Evolutionary conservation across 192 early-diverging fungal species (phyloP), one percentile per base, ranked within the genome.

Genomic region (Ambispora gerdemannii): DNA sequence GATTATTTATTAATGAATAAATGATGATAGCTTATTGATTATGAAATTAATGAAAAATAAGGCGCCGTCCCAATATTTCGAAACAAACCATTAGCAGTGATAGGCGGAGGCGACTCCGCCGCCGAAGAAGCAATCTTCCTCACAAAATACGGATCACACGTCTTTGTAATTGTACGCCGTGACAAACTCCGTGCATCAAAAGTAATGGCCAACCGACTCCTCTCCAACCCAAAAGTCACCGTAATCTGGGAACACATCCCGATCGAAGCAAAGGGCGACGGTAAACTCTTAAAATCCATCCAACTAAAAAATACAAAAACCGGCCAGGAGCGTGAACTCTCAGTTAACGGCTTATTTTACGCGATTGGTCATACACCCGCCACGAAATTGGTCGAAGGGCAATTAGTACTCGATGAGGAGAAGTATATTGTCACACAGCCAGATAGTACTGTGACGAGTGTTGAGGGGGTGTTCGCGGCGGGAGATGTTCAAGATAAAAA

Each of bases 401-500:
- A 94, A 77, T 74, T 99, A 53, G 79, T 89, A 30, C 75, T 93
- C 70, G 92, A 99, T 80, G 86, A 87, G 62, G 89, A 88, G 68
- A 93, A 94, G 68, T 99, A 99, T 78, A 90, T 99, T 74, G 79
- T 87, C 47, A 89, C 88, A 38, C 81, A 83, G 52, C 91, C 92
- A 34, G 92, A 90, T 32, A 85, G 88, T 38, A 86, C 94, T 32
- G 79, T 84, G 59, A 99, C 97, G 67, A 95, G 84, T 74, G 73
- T 99, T 49, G 82, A 84, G 68, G 97, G 97, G 71, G 91, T 99
- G 47, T 99, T 96, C 87, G 97, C 97, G 56, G 91, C 91, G 31
- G 97, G 97, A 73, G 97, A 99, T 86, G 95, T 99, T 63, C 92
- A 97, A 75, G 97, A 99, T 78, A 90, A 90, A 78, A 88, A 77